Percentiles rank a stretch among this genome's conserved stretches.
These are phyloP conservation scores for Podosphaera aphanis DNA, from an alignment of 2,329 filamentous ascomycete genomes.

Conservation along the genomic window DNA sequence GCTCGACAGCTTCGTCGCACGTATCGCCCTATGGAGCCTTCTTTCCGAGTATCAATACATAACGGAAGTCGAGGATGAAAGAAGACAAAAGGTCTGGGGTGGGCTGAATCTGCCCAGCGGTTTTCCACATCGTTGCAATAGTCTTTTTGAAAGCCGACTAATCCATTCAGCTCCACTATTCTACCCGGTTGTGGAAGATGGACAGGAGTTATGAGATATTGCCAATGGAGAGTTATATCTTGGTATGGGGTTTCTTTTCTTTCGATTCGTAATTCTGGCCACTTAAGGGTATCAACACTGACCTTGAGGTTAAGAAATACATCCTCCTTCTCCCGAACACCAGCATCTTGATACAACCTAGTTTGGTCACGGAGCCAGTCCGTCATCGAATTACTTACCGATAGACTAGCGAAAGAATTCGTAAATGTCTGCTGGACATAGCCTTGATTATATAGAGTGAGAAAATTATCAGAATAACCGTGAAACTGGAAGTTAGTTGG, in stretches of 20 bases:
- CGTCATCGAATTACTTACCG: constrained; percentile 50
- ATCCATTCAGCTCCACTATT: constrained; percentile 51
- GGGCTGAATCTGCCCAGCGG: constrained; percentile 41
- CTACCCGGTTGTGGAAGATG: constrained; percentile 18
- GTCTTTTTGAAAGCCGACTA: constrained; percentile 48
- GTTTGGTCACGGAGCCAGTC: constrained; percentile 57
- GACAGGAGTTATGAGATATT: constrained; percentile 28
- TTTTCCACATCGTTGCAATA: constrained; percentile 45
- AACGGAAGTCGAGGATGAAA: constrained; percentile 75
- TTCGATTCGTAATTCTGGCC: constrained; percentile 13
- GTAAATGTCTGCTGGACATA: constrained; percentile 35
- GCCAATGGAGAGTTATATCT: constrained; percentile 40
- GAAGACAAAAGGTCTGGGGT: constrained; percentile 52
- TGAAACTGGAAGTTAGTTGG: constrained; percentile 39
- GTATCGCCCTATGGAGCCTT: constrained; percentile 70
- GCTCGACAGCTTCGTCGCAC: constrained; percentile 80
- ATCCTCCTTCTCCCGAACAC: constrained; percentile 35
- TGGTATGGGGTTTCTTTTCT: constrained; percentile 7
- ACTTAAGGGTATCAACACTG: constrained; percentile 9
- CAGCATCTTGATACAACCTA: constrained; percentile 42
- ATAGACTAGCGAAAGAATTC: constrained; percentile 58
- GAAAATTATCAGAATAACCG: constrained; percentile 52
- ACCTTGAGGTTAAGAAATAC: constrained; percentile 35
- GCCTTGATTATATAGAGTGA: constrained; percentile 46
- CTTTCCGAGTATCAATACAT: constrained; percentile 74